A percentile compares a stretch with the other conserved stretches of the same genome.
phyloP scores from a whole-genome alignment of 805 yeast species.

The Yarrowia yakushimensis region DNA sequence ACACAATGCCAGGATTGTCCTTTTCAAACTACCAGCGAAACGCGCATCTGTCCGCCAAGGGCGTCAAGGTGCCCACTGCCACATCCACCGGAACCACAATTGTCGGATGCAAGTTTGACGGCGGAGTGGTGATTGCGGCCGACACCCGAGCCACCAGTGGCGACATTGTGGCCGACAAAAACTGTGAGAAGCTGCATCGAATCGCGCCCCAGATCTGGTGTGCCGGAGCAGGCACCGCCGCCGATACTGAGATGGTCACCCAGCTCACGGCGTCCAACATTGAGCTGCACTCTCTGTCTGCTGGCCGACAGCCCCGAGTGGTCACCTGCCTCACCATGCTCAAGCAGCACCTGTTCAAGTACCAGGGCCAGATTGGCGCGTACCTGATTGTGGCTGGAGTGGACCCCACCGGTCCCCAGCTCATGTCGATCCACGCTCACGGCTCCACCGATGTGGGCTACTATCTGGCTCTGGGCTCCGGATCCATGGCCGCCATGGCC shows the following conservation, averaged over 20 bases:
- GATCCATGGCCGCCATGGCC: constrained; percentile 98
- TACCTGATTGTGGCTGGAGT: constrained; percentile 97
- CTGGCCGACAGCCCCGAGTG: constrained; percentile 86
- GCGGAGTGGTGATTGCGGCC: constrained; percentile 97
- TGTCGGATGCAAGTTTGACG: constrained; percentile 89
- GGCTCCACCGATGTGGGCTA: constrained; percentile 97
- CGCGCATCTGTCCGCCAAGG: constrained; percentile 63
- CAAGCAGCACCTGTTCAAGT: constrained; percentile 92
- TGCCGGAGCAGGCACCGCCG: constrained; percentile 99
- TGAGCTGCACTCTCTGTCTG: constrained; percentile 82
- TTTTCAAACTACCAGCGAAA: constrained; percentile 95
- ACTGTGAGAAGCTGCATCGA: constrained; percentile 91
- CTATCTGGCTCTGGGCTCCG: constrained; percentile 90
- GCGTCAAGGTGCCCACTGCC: constrained; percentile 76
- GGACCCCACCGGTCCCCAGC: constrained; percentile 93
- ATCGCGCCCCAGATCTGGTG: constrained; percentile 94
- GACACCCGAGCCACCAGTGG: constrained; percentile 99
- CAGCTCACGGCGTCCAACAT: constrained; percentile 86
- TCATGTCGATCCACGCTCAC: constrained; percentile 93
- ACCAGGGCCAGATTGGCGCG: constrained; percentile 97
- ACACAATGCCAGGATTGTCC: constrained; percentile 77
- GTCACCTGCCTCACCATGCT: constrained; percentile 88
- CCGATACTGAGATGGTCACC: constrained; percentile 97
- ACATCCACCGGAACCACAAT: constrained; percentile 99
- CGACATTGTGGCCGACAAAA: constrained; percentile 94